Evolutionary conservation across 2,329 filamentous ascomycete genomes (phyloP).

Genomic region (Sporothrix inflata): DNA sequence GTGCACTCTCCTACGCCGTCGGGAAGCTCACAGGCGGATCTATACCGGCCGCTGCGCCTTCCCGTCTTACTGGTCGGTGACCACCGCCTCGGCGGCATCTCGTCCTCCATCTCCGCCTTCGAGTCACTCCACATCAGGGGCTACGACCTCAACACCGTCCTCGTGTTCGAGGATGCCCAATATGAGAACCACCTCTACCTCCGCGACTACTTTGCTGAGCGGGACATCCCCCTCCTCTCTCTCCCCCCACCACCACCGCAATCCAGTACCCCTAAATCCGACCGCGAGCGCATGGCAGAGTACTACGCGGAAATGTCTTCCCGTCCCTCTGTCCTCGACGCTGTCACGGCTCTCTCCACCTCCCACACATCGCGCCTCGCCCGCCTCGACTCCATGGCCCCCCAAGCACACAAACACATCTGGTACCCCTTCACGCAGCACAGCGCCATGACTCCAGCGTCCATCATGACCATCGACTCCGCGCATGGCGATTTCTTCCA

Average conservation of each 20-base stretch:
- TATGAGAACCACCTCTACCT: slow-evolving; percentile 74
- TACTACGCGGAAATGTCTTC: slow-evolving; percentile 62
- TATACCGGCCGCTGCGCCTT: slow-evolving; percentile 73
- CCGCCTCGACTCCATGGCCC: slow-evolving; percentile 63
- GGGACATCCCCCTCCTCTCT: slow-evolving; percentile 59
- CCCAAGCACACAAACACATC: slow-evolving; percentile 64
- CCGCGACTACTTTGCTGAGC: slow-evolving; percentile 65
- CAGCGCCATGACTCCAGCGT: slow-evolving; percentile 59
- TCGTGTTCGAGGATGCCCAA: slow-evolving; percentile 67
- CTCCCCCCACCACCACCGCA: slow-evolving; percentile 63
- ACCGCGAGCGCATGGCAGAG: slow-evolving; percentile 59
- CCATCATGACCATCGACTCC: slow-evolving; percentile 77
- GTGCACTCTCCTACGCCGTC: slow-evolving; percentile 79
- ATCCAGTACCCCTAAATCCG: slow-evolving; percentile 46
- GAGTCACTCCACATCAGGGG: slow-evolving; percentile 78
- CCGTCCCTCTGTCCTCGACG: slow-evolving; percentile 55
- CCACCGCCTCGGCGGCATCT: slow-evolving; percentile 76
- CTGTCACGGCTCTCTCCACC: slow-evolving; percentile 36
- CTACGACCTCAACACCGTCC: slow-evolving; percentile 72
- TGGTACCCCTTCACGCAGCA: slow-evolving; percentile 93
- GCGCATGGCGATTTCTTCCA: slow-evolving; percentile 81
- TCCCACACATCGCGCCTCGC: slow-evolving; percentile 59
- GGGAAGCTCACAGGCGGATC: slow-evolving; percentile 74
- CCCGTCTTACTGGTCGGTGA: slow-evolving; percentile 78
- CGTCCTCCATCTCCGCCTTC: slow-evolving; percentile 76